phyloP scores from a whole-genome alignment of 768 basidiomycete species.

The Rhodotorula taiwanensis region DNA sequence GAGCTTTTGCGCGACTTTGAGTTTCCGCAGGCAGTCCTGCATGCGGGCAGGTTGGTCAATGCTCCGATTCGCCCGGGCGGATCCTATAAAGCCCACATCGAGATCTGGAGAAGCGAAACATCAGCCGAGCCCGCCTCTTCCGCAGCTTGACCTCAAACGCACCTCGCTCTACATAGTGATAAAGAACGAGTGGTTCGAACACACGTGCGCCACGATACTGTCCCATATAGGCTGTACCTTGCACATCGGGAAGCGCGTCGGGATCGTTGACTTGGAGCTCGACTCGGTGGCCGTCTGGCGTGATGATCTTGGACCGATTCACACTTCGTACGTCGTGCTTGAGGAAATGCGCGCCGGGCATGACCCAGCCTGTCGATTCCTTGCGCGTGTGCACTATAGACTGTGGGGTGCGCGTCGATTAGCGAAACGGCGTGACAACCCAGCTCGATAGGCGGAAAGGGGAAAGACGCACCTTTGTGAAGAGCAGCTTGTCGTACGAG shows the following conservation, averaged over 20 bases:
- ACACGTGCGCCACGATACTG: not conserved
- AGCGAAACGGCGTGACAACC: too few relatives aligned
- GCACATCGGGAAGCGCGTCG: too few relatives aligned
- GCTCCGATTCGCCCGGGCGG: too few relatives aligned
- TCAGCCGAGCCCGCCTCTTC: too few relatives aligned
- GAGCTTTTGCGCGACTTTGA: not conserved
- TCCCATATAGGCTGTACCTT: constrained; percentile 1
- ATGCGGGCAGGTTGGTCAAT: too few relatives aligned
- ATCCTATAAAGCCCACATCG: too few relatives aligned
- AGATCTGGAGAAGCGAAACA: too few relatives aligned
- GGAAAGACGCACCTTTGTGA: not conserved
- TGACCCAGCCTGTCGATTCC: not conserved
- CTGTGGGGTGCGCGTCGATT: too few relatives aligned
- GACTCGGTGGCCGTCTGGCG: not conserved
- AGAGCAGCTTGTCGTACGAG: constrained; percentile 3
- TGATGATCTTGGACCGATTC: not conserved
- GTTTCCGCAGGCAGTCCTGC: constrained; percentile 10
- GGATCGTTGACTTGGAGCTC: not conserved
- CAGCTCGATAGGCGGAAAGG: too few relatives aligned
- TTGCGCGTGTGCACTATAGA: constrained; percentile 1
- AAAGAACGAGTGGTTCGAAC: constrained; percentile 7
- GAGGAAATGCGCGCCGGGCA: constrained; percentile 10
- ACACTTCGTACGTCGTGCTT: not conserved
- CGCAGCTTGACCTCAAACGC: too few relatives aligned
- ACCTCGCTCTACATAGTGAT: constrained; percentile 12